phyloP scores from a whole-genome alignment of 345 rosid species.

The Jatropha curcas region DNA sequence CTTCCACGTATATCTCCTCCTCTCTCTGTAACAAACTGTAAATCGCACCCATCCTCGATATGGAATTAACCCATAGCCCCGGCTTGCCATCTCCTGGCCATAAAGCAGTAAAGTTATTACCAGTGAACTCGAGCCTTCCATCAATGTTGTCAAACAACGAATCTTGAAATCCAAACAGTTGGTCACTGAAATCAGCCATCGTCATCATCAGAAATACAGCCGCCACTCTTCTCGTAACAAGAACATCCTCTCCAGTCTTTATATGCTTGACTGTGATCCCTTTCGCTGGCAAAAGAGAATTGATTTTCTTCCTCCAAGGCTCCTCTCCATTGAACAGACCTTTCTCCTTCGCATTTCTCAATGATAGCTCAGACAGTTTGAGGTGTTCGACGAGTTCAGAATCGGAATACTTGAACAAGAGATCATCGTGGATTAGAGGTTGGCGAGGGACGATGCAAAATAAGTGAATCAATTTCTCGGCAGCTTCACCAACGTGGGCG shows the following conservation, averaged over 20 bases:
- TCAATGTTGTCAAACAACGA: constrained; percentile 55
- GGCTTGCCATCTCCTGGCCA: constrained; percentile 98
- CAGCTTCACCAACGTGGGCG: constrained; percentile 73
- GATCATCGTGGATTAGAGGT: constrained; percentile 75
- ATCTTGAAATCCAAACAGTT: constrained; percentile 77
- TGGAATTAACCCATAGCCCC: constrained; percentile 76
- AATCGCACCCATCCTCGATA: constrained; percentile 81
- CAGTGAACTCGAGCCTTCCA: constrained; percentile 65
- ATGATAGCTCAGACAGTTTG: constrained; percentile 48
- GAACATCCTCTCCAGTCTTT: constrained; percentile 71
- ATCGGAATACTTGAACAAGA: constrained; percentile 72
- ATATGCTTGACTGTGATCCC: constrained; percentile 70
- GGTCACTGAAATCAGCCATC: constrained; percentile 94
- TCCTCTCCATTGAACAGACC: constrained; percentile 59
- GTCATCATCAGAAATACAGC: constrained; percentile 75
- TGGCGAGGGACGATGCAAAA: constrained; percentile 87
- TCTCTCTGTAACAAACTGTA: constrained; percentile 66
- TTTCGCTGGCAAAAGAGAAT: constrained; percentile 50
- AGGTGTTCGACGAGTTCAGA: constrained; percentile 72
- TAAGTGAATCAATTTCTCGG: constrained; percentile 79
- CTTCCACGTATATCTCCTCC: constrained; percentile 64
- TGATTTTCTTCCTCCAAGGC: constrained; percentile 79
- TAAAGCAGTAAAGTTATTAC: constrained; percentile 53
- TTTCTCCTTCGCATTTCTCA: constrained; percentile 59
- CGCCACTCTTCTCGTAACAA: constrained; percentile 63